Conservation (phyloP, 176 grass and related monocot species). For the Carex myosuroides region DNA sequence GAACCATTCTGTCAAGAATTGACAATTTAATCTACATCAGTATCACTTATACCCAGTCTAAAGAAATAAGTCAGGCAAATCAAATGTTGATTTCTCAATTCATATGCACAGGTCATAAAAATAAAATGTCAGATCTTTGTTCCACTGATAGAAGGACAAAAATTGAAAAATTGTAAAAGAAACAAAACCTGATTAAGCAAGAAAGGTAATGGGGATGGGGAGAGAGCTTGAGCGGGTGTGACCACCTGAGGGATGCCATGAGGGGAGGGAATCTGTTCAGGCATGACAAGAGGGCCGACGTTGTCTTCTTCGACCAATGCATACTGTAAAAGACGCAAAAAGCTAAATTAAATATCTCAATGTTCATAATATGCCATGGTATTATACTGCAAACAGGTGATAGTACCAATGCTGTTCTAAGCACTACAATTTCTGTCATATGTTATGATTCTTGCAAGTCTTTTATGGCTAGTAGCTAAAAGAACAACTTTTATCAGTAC, state of each 20-base stretch:
- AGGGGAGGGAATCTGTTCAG: slow-evolving; percentile 58
- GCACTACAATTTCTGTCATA: background rate
- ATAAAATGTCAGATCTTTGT: background rate
- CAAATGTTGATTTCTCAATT: background rate
- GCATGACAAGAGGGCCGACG: slow-evolving; percentile 54
- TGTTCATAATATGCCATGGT: background rate
- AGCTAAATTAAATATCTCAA: background rate
- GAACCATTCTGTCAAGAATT: background rate
- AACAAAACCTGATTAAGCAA: slow-evolving; percentile 69
- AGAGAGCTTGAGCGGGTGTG: slow-evolving; percentile 49
- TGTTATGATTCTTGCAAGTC: background rate
- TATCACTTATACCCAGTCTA: background rate
- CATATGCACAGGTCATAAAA: background rate
- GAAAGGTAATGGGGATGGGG: slow-evolving; percentile 61
- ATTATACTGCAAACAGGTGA: background rate
- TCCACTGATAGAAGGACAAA: background rate
- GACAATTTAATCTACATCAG: background rate
- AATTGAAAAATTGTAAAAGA: slow-evolving; percentile 21
- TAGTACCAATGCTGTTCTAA: background rate
- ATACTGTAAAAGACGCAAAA: slow-evolving; percentile 42
- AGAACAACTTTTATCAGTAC: background rate
- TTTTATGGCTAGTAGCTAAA: background rate
- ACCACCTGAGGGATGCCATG: slow-evolving; percentile 41
- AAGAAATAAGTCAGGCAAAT: slow-evolving; percentile 11
- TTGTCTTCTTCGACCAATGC: slow-evolving; percentile 82